These are phyloP conservation scores for Penicillium antarcticum DNA, from an alignment of 495 filamentous ascomycete species.

Conservation along the genomic window DNA sequence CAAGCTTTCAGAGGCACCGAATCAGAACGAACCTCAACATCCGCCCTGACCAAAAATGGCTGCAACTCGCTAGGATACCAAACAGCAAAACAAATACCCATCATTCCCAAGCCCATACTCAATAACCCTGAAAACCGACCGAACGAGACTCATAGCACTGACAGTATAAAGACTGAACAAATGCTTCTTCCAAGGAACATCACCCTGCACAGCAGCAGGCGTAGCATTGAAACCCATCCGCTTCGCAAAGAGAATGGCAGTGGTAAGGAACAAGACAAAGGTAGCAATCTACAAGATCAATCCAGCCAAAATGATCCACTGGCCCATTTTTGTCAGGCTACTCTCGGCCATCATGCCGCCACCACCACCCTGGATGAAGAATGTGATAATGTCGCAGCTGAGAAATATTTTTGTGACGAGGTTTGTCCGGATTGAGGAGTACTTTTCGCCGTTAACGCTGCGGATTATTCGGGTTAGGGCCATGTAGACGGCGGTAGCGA, in stretches of 20 bases:
- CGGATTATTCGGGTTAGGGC: conserved; percentile 46
- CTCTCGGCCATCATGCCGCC: conserved; percentile 10
- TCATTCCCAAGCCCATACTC: conserved; percentile 55
- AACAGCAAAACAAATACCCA: conserved; percentile 44
- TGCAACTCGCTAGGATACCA: conserved; percentile 8
- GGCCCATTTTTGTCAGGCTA: conserved; percentile 1
- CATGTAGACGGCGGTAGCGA: conserved; percentile 57
- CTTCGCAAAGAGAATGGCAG: conserved; percentile 36
- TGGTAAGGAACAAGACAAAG: conserved; percentile 23
- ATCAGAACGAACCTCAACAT: too few relatives aligned
- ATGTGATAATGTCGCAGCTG: conserved; percentile 33
- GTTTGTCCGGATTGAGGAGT: conserved; percentile 31
- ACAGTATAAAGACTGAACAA: conserved; percentile 11
- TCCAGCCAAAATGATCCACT: conserved; percentile 12
- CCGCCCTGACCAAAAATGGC: neutral
- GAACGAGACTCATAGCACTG: conserved; percentile 48
- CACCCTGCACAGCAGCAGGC: conserved; percentile 2
- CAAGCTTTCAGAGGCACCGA: too few relatives aligned
- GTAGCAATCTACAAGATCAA: neutral
- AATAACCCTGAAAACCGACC: conserved; percentile 56
- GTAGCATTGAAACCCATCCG: conserved; percentile 34
- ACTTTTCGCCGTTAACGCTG: conserved; percentile 33
- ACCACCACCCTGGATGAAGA: conserved; percentile 30
- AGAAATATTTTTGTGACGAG: conserved; percentile 49
- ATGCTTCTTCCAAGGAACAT: conserved; percentile 19